Conservation (phyloP, 108 stramenopile species). For the Bacterosira constricta region DNA sequence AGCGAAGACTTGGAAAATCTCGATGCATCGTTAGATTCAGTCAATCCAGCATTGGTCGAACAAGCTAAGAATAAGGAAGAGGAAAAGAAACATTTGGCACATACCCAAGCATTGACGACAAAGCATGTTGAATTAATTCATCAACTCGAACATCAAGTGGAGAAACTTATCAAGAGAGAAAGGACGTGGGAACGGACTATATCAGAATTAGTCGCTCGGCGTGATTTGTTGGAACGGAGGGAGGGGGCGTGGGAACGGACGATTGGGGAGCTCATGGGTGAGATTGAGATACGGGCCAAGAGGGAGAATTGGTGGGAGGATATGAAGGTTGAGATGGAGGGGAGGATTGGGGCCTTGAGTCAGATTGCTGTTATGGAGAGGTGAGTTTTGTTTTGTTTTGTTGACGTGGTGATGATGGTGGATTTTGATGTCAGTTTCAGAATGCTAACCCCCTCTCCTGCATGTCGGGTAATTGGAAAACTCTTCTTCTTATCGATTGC, state of each 20-base stretch:
- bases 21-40: not conserved
- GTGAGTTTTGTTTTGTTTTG: slow-evolving; percentile 12
- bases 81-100: not conserved
- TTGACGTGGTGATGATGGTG: not conserved
- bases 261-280: slow-evolving; percentile 39
- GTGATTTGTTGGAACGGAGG: slow-evolving; percentile 28
- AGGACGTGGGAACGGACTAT: slow-evolving; percentile 47
- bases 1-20: slow-evolving; percentile 4
- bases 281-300: slow-evolving; percentile 31
- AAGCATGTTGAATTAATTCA: slow-evolving; percentile 26
- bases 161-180: slow-evolving; percentile 27
- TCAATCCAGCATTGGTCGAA: slow-evolving; percentile 2
- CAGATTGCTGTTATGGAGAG: slow-evolving; percentile 31
- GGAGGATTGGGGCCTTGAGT: slow-evolving; percentile 36
- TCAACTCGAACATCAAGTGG: slow-evolving; percentile 20
- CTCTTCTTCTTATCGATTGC: no score
- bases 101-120: slow-evolving; percentile 5
- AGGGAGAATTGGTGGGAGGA: slow-evolving; percentile 39
- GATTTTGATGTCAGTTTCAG: not conserved
- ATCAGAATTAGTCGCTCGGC: slow-evolving; percentile 28
- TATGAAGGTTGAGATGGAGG: slow-evolving; percentile 39
- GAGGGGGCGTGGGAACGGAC: slow-evolving; percentile 47
- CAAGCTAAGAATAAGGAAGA: slow-evolving; percentile 14
- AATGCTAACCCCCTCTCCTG: no score
- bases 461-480: no score